Percentiles rank a stretch among this genome's conserved stretches.
phyloP scores from a whole-genome alignment of 805 yeast species.

The Kodamaea restingae region DNA sequence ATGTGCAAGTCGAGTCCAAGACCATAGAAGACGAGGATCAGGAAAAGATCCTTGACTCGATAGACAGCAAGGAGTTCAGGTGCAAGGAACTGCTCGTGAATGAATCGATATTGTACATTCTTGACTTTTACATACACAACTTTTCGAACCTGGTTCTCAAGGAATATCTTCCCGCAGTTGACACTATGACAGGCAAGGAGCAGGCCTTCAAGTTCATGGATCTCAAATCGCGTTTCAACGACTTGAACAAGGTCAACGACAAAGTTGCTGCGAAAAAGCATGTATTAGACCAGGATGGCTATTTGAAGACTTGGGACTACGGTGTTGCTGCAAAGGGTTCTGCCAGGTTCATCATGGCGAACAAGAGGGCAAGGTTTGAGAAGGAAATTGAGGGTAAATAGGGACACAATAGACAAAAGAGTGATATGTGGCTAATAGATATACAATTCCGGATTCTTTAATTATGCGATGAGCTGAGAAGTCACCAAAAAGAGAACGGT shows the following conservation, averaged over 20 bases:
- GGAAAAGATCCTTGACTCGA: slow-evolving; percentile 26
- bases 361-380: slow-evolving; percentile 44
- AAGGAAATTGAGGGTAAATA: slow-evolving; percentile 23
- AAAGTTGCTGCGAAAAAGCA: slow-evolving; percentile 19
- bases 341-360: slow-evolving; percentile 50
- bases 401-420: slow-evolving; percentile 2
- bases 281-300: slow-evolving; percentile 42
- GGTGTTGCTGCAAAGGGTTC: slow-evolving; percentile 36
- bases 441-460: too few relatives aligned
- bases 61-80: slow-evolving; percentile 34
- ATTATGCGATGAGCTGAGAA: too few relatives aligned
- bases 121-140: slow-evolving; percentile 59
- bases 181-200: slow-evolving; percentile 39
- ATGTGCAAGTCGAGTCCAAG: slow-evolving; percentile 13
- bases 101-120: slow-evolving; percentile 52
- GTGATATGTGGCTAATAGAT: neutral
- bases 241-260: slow-evolving; percentile 32
- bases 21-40: slow-evolving; percentile 9
- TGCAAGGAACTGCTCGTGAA: slow-evolving; percentile 43
- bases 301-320: slow-evolving; percentile 44
- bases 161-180: slow-evolving; percentile 36
- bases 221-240: slow-evolving; percentile 40
- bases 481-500: too few relatives aligned
- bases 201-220: slow-evolving; percentile 45
- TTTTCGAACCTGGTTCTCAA: slow-evolving; percentile 49